phyloP scores from a whole-genome alignment of 1,139 yeast genomes.

The Taiozyma onychis region DNA sequence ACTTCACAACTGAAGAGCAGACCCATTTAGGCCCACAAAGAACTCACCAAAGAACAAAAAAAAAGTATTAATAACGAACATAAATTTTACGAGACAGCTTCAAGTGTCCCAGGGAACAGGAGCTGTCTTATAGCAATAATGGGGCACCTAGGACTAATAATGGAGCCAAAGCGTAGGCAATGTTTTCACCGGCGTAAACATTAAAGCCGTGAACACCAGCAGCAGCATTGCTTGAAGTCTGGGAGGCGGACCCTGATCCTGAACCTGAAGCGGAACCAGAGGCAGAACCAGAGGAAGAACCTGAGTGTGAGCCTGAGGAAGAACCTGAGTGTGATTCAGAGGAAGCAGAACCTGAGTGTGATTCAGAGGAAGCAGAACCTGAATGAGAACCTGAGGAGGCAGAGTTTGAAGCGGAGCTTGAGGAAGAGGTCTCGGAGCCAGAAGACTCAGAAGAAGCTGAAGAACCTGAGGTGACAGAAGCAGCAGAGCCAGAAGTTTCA shows the following conservation, averaged over 20 bases:
- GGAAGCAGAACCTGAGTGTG: neutral
- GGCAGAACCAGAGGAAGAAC: neutral
- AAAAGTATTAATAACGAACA: neutral
- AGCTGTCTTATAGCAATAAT: conserved; percentile 4
- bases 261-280: neutral
- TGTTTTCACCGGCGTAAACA: conserved; percentile 1
- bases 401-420: conserved; percentile 25
- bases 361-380: neutral
- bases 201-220: conserved; percentile 8
- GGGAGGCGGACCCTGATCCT: conserved; percentile 1
- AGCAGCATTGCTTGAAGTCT: conserved; percentile 7
- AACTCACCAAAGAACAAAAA: neutral
- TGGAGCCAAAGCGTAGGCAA: conserved; percentile 4
- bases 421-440: conserved; percentile 2
- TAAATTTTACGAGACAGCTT: neutral
- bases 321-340: neutral
- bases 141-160: conserved; percentile 8
- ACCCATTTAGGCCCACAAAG: neutral
- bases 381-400: conserved; percentile 6
- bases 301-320: conserved; percentile 2
- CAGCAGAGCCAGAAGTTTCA: neutral
- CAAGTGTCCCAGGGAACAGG: neutral
- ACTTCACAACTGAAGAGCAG: neutral
- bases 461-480: neutral
- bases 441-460: conserved; percentile 1